Evolutionary conservation across 2,329 filamentous ascomycete genomes (phyloP), one percentile per base, ranked within the genome.

Genomic region (Venturia pyrina): DNA sequence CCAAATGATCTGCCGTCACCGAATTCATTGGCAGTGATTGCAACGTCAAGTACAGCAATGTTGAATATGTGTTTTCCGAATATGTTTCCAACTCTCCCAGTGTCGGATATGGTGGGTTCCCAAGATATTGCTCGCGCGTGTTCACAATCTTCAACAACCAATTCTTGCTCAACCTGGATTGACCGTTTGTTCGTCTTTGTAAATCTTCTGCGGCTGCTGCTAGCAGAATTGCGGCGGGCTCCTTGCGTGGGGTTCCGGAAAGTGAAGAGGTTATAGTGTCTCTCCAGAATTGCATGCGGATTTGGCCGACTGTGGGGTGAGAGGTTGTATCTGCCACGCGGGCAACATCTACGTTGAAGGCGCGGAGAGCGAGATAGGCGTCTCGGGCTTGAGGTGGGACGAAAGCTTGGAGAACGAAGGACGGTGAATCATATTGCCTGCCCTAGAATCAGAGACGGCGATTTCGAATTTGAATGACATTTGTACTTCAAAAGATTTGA

Each of bases 231-330:
- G 93, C 93, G 53, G 97, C 90, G 28, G 95, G 95, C 75, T 99
- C 93, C 72, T 92, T 91, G 1, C 93, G 92, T 1, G 95, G 93
- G 0, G 82, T 80, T 41, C 89, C 89, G 1, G 88, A 83, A 67
- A 97, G 89, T 1, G 90, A 89, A 68, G 88, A 87, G 65, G 88
- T 84, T 63, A 99, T 80, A 5, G 90, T 87, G 71, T 98, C 93
- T 62, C 90, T 86, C 90, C 95, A 98, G 80, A 98, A 98, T 75
- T 96, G 91, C 77, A 96, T 88, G 69, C 95, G 91, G 82, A 98
- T 87, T 64, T 88, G 83, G 62, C 91, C 93, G 68, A 98, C 90
- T 4, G 88, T 89, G n/a, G 90, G 86, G 68, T 89, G 95, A 60
- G 90, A 95, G 24, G 95, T 93, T 15, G 90, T 87, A 77, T 98